Conservation (phyloP, 1,284 basidiomycete species). For the Ceratobasidium sp. region DNA sequence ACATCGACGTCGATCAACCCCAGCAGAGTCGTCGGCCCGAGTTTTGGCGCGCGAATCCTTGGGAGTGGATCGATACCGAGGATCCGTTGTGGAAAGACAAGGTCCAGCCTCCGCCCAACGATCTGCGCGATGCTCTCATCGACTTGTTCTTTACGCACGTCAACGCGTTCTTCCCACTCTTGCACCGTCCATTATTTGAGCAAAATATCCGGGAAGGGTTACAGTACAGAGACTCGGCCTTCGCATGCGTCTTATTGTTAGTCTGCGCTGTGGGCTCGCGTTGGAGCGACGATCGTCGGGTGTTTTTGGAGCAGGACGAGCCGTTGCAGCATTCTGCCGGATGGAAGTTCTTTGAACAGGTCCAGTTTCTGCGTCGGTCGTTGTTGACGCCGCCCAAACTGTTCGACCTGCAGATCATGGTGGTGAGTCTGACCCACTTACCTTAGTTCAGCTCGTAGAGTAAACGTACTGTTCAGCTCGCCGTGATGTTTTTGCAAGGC, state of each 20-base stretch:
- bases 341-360: constrained; percentile 81
- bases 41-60: constrained; percentile 56
- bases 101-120: constrained; percentile 71
- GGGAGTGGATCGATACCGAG: constrained; percentile 63
- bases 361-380: constrained; percentile 67
- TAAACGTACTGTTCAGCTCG: constrained; percentile 50
- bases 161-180: constrained; percentile 76
- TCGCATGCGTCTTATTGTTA: constrained; percentile 77
- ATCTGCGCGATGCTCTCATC: constrained; percentile 73
- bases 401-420: constrained; percentile 80
- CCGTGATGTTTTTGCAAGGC: constrained; percentile 64
- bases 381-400: constrained; percentile 71
- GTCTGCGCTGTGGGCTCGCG: constrained; percentile 83
- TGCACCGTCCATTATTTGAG: constrained; percentile 84
- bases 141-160: constrained; percentile 76
- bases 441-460: constrained; percentile 55
- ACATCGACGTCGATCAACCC: constrained; percentile 13
- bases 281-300: constrained; percentile 74
- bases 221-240: constrained; percentile 71
- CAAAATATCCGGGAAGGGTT: constrained; percentile 69
- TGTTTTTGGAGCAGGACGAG: constrained; percentile 63
- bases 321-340: constrained; percentile 69
- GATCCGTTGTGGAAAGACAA: constrained; percentile 55
- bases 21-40: constrained; percentile 51
- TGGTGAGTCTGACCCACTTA: constrained; percentile 53